Evolutionary conservation across 495 filamentous ascomycete genomes (phyloP).

Genomic region (Aspergillus homomorphus): DNA sequence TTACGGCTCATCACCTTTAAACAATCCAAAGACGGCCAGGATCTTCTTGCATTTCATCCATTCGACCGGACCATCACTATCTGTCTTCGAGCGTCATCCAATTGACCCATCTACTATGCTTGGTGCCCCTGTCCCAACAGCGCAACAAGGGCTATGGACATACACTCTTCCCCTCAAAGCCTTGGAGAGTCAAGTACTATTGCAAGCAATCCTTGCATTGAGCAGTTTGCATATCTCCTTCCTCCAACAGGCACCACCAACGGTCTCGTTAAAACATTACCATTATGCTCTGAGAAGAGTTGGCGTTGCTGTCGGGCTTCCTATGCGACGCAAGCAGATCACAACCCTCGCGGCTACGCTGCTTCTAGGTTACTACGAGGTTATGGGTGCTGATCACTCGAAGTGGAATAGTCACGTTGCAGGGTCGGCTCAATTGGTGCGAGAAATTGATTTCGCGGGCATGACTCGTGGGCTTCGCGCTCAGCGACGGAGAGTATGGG

Average conservation of each 20-base stretch:
- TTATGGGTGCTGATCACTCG: conserved; percentile 88
- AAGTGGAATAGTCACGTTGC: conserved; percentile 94
- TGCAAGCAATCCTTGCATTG: conserved; percentile 89
- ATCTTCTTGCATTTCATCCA: conserved; percentile 93
- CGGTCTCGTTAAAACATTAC: conserved; percentile 88
- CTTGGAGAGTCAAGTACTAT: conserved; percentile 75
- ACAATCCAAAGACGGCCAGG: conserved; percentile 75
- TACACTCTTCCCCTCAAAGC: conserved; percentile 84
- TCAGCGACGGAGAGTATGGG: conserved; percentile 33
- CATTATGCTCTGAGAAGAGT: conserved; percentile 78
- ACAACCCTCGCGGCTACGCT: conserved; percentile 84
- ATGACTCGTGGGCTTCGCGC: conserved; percentile 69
- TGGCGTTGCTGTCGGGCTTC: conserved; percentile 67
- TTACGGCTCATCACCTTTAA: conserved; percentile 72
- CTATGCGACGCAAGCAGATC: conserved; percentile 67
- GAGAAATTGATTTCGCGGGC: conserved; percentile 73
- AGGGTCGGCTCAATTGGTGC: conserved; percentile 77
- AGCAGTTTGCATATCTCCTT: conserved; percentile 87
- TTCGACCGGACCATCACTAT: conserved; percentile 81
- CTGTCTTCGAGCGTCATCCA: conserved; percentile 81
- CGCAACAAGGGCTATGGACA: conserved; percentile 80
- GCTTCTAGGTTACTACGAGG: conserved; percentile 90
- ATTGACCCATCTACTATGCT: conserved; percentile 74
- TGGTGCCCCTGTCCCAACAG: conserved; percentile 59
- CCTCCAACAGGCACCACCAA: conserved; percentile 65